Conservation (phyloP, 352 stramenopile species). For the Phytopythium aichiense region DNA sequence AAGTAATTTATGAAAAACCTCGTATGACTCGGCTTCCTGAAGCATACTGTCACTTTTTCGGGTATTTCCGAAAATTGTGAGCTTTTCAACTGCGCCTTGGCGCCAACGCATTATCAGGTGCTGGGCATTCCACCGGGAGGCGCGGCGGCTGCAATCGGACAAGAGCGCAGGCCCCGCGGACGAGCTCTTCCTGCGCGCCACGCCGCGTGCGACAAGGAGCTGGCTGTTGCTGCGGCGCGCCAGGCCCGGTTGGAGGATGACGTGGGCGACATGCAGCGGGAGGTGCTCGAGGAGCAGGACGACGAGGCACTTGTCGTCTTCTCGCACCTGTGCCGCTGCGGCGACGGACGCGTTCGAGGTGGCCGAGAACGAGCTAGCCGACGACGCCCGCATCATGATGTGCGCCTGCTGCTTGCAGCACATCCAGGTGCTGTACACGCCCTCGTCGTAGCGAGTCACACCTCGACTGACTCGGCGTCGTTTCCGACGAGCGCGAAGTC, state of each 20-base stretch:
- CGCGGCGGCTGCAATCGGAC: slow-evolving; percentile 57
- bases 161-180: slow-evolving; percentile 23
- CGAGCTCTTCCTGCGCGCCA: slow-evolving; percentile 38
- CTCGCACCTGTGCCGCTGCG: slow-evolving; percentile 62
- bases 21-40: no score
- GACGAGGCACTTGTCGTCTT: slow-evolving; percentile 50
- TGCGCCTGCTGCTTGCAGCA: slow-evolving; percentile 80
- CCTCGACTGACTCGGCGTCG: slow-evolving; percentile 21
- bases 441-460: background rate
- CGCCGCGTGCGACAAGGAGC: slow-evolving; percentile 46
- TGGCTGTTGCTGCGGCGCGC: slow-evolving; percentile 30
- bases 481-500: slow-evolving; percentile 73
- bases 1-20: no score
- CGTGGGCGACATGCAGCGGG: slow-evolving; percentile 36
- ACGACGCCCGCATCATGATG: slow-evolving; percentile 60
- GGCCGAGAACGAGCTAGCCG: slow-evolving; percentile 47
- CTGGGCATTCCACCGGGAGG: slow-evolving; percentile 57
- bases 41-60: no score
- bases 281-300: slow-evolving; percentile 24
- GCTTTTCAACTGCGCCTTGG: no score
- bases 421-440: slow-evolving; percentile 45
- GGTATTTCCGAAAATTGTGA: no score
- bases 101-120: slow-evolving; percentile 41
- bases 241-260: slow-evolving; percentile 33
- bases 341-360: slow-evolving; percentile 76